Evolutionary conservation across 2,329 filamentous ascomycete genomes (phyloP).

Genomic region (Byssochlamys sp.): DNA sequence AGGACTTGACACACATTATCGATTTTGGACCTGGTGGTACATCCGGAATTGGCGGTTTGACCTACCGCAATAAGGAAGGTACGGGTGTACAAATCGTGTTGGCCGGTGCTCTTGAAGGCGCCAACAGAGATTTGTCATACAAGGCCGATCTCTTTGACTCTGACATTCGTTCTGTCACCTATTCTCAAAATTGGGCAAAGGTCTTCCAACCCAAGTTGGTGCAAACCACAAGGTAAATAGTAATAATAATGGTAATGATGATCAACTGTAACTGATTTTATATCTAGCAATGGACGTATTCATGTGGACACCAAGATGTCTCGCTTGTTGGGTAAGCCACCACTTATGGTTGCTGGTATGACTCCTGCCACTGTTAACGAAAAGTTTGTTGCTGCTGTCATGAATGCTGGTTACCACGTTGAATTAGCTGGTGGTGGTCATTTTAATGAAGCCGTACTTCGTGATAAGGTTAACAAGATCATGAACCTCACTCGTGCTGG

Average conservation of each 20-base stretch:
- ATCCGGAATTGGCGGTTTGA: constrained; percentile 87
- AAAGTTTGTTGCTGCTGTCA: constrained; percentile 88
- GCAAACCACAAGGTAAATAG: too few species aligned
- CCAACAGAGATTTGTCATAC: constrained; percentile 84
- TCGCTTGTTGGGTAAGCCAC: constrained; percentile 70
- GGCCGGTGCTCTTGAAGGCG: constrained; percentile 84
- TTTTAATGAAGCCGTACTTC: constrained; percentile 74
- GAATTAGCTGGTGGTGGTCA: constrained; percentile 85
- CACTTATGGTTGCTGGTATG: constrained; percentile 88
- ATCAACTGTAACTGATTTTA: too few species aligned
- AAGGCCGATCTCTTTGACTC: constrained; percentile 96
- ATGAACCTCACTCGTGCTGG: constrained; percentile 74
- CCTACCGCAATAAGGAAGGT: constrained; percentile 97
- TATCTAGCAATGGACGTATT: constrained; percentile 70
- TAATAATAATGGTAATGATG: too few species aligned
- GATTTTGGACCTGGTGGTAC: too few species aligned
- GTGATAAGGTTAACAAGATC: constrained; percentile 71
- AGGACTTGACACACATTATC: constrained; percentile 85
- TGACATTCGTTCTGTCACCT: constrained; percentile 89
- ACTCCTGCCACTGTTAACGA: constrained; percentile 79
- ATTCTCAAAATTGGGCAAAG: constrained; percentile 93
- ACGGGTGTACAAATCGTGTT: constrained; percentile 94
- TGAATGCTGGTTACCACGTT: constrained; percentile 91
- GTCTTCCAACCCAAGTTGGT: constrained; percentile 88
- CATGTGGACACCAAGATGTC: constrained; percentile 97